phyloP scores from a whole-genome alignment of 306 rosid species.

The Carpinus viminea region DNA sequence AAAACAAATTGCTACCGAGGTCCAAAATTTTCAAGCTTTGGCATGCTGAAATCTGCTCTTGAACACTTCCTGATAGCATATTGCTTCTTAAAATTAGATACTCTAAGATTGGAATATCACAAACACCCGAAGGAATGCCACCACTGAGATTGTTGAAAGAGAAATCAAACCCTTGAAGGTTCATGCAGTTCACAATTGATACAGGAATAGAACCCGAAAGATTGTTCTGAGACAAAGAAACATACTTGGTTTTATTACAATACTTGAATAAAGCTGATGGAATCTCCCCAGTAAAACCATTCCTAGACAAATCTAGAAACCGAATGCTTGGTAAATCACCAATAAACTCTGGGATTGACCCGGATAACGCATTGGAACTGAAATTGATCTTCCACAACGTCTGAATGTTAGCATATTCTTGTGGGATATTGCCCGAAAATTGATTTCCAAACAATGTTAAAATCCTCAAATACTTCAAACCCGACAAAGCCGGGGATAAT shows the following conservation, averaged over 20 bases:
- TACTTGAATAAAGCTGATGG: conserved; percentile 73
- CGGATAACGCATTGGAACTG: conserved; percentile 82
- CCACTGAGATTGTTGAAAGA: conserved; percentile 84
- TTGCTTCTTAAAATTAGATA: conserved; percentile 74
- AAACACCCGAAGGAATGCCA: conserved; percentile 57
- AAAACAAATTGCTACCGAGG: conserved; percentile 69
- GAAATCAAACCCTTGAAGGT: conserved; percentile 94
- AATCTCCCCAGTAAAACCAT: conserved; percentile 75
- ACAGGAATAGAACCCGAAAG: conserved; percentile 75
- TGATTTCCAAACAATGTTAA: conserved; percentile 84
- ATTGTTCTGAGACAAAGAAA: conserved; percentile 74
- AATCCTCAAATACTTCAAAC: conserved; percentile 72
- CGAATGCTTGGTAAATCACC: conserved; percentile 80
- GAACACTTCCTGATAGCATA: conserved; percentile 67
- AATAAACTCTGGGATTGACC: conserved; percentile 82
- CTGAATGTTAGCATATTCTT: conserved; percentile 58
- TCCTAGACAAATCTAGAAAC: conserved; percentile 86
- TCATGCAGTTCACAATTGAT: conserved; percentile 66
- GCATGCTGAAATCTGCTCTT: conserved; percentile 53
- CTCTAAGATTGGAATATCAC: conserved; percentile 69
- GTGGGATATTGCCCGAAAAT: conserved; percentile 71
- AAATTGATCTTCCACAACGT: conserved; percentile 91
- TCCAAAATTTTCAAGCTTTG: conserved; percentile 70
- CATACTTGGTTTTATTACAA: conserved; percentile 75
- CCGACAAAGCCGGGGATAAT: conserved; percentile 67